Conservation (phyloP, 2,329 filamentous ascomycete species). For the Cordyceps fumosorosea region DNA sequence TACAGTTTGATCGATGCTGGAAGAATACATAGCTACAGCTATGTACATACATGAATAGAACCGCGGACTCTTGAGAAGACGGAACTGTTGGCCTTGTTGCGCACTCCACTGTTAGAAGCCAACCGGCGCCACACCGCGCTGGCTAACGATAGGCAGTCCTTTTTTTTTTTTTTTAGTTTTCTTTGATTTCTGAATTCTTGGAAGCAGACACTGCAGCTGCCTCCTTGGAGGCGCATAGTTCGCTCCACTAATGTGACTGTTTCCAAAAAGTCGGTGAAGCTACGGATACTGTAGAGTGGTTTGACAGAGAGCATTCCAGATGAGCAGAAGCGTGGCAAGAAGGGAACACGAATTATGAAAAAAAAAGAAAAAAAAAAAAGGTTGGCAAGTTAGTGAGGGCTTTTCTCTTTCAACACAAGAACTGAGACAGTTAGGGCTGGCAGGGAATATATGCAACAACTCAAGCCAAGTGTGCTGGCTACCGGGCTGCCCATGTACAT, state of each 20-base stretch:
- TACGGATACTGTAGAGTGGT: neutral
- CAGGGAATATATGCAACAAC: neutral
- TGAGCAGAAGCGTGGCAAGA: neutral
- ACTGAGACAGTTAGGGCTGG: slow-evolving; percentile 11
- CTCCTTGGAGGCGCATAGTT: slow-evolving; percentile 5
- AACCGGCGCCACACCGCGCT: slow-evolving; percentile 2
- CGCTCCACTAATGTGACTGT: slow-evolving; percentile 20
- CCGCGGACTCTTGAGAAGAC: neutral
- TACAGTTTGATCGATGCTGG: neutral
- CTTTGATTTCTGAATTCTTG: neutral
- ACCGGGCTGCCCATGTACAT: neutral
- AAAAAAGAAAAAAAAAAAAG: neutral
- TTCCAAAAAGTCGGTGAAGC: slow-evolving; percentile 28
- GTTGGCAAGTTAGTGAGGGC: neutral
- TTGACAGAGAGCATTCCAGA: slow-evolving; percentile 9
- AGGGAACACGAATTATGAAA: neutral
- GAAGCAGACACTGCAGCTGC: neutral
- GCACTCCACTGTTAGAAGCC: neutral
- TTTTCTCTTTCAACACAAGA: neutral
- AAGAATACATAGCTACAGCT: neutral
- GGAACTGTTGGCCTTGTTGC: neutral
- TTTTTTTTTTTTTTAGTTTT: neutral
- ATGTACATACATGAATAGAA: neutral
- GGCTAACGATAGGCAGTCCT: neutral
- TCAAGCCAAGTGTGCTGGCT: neutral